Evolutionary conservation across 2,329 filamentous ascomycete species (phyloP), one percentile per base, ranked within the genome.

Genomic region (Tolypocladium album): DNA sequence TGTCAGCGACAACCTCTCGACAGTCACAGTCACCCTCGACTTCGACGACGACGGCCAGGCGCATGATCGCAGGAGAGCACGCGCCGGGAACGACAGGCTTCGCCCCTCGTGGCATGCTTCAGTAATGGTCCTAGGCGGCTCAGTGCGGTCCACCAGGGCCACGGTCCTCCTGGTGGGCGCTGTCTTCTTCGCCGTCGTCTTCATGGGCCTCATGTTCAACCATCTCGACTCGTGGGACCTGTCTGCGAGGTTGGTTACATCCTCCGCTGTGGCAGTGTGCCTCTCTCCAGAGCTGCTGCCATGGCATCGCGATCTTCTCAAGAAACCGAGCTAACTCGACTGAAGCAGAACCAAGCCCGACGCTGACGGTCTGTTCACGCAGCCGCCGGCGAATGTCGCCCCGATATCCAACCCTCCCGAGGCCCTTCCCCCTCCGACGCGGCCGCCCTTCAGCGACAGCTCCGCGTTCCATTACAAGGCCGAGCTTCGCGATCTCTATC

Each of bases 141-240:
- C 67, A 59, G 62, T 70, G 61, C 69, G 71, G 57, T 68, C 70
- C 53, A 70, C 69, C 60, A 69, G 66, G 64, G 65, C 67, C 57
- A 66, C 67, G 59, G 64, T 67, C 61, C 62, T 74, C 31, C 58
- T 70, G 61, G 63, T 69, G 57, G 71, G 63, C 40, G 63, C 67
- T 47, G 63, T 73, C 55, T 64, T 74, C 63, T 73, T 72, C 63
- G 62, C 73, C 61, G 64, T 67, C 57, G 62, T 68, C 59, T 67
- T 73, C 50, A 64, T 70, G 47, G 69, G 70, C 61, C 65, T 75
- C 34, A 65, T 67, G 58, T 72, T 70, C 59, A 70, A 70, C 63
- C 69, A 71, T 59, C 62, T 73, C 34, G 70, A 70, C 58, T 66
- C 65, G 11, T 71, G 66, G 66, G 64, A 64, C 15, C 20, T 64